Percentiles rank a stretch among this genome's conserved stretches.
Conservation (phyloP, 768 basidiomycete species). For the Lactarius deliciosus region DNA sequence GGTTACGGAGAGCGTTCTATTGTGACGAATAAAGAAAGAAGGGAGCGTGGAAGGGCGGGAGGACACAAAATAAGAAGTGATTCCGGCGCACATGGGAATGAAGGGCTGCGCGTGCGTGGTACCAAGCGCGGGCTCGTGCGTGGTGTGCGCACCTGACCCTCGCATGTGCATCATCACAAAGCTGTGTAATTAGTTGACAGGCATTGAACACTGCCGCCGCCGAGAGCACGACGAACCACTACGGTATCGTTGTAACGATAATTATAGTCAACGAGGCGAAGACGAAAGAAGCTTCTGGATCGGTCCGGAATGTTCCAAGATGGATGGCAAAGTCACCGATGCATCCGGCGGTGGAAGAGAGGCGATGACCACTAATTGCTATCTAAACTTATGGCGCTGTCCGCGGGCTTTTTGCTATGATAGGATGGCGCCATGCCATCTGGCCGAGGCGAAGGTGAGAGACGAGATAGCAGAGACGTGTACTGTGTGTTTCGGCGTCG, state of each 20-base stretch:
- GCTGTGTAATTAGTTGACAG: neutral
- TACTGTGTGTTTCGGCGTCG: no score
- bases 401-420: neutral
- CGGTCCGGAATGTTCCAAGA: conserved; percentile 11
- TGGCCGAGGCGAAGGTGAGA: neutral
- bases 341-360: neutral
- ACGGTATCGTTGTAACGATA: neutral
- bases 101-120: neutral
- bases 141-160: conserved; percentile 10
- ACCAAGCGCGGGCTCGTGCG: neutral
- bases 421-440: neutral
- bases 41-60: neutral
- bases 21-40: neutral
- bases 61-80: neutral
- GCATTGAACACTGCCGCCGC: neutral
- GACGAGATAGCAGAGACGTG: neutral
- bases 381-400: neutral
- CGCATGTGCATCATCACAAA: conserved; percentile 14
- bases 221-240: neutral
- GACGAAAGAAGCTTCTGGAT: neutral
- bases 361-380: neutral
- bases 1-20: neutral
- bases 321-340: neutral
- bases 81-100: conserved; percentile 18
- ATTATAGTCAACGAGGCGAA: conserved; percentile 2